Percentiles rank a stretch among this genome's conserved stretches.
These are phyloP conservation scores for Xerocomellus amylosporus DNA, from an alignment of 768 basidiomycete species.

Conservation along the genomic window DNA sequence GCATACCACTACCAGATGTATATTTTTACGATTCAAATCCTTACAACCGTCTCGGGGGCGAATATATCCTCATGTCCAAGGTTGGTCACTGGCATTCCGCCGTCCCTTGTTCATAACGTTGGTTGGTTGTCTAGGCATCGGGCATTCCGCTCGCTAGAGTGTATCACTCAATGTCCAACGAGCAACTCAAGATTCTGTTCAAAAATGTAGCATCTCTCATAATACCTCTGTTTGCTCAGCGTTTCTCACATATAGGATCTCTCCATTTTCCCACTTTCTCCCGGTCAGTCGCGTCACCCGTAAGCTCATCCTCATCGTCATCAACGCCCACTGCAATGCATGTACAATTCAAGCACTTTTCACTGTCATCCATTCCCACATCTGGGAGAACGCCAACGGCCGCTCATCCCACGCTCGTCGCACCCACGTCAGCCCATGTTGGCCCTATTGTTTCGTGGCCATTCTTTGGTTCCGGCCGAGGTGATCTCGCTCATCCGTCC, in stretches of 20 bases:
- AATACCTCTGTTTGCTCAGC: conserved; percentile 72
- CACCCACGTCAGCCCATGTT: conserved; percentile 43
- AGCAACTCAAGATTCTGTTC: conserved; percentile 59
- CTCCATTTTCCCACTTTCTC: conserved; percentile 45
- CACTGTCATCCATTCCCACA: conserved; percentile 12
- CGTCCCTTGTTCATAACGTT: conserved; percentile 1
- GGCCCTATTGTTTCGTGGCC: conserved; percentile 89
- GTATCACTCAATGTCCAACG: conserved; percentile 68
- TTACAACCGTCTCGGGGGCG: conserved; percentile 79
- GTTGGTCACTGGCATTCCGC: conserved; percentile 37
- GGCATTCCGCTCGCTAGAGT: conserved; percentile 70
- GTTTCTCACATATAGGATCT: conserved; percentile 75
- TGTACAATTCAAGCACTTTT: conserved; percentile 19
- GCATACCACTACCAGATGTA: conserved; percentile 70
- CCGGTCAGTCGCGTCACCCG: conserved; percentile 17
- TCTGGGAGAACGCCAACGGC: conserved; percentile 4
- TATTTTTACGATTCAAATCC: conserved; percentile 81
- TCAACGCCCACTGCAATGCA: conserved; percentile 29
- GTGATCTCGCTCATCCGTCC: conserved; percentile 61
- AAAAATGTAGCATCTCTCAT: conserved; percentile 66
- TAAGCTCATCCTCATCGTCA: conserved; percentile 19
- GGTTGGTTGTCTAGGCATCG: conserved; percentile 48
- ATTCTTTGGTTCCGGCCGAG: conserved; percentile 83
- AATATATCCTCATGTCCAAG: conserved; percentile 87
- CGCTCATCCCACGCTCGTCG: background rate